Conservation (phyloP, 2,329 filamentous ascomycete species). For the Colletotrichum sidae region DNA sequence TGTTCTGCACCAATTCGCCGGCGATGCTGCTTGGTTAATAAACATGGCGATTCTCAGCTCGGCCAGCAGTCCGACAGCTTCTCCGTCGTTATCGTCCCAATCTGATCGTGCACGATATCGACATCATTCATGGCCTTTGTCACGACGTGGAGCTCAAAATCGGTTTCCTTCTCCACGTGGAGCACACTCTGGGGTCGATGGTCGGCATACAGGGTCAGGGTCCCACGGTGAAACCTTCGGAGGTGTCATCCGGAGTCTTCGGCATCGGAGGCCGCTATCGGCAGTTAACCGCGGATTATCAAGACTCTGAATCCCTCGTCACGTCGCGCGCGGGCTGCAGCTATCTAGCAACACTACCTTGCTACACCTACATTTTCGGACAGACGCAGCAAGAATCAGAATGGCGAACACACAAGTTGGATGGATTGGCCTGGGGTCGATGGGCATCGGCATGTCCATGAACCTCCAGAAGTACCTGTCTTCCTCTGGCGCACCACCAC, state of each 20-base stretch:
- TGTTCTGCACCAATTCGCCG: not conserved
- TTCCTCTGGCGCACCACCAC: constrained; percentile 61
- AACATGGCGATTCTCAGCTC: not conserved
- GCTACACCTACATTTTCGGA: too few species aligned
- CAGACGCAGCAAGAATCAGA: not conserved
- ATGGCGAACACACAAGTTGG: constrained; percentile 24
- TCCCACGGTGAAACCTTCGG: not conserved
- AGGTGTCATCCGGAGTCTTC: constrained; percentile 14
- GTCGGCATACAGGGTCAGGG: not conserved
- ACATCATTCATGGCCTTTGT: not conserved
- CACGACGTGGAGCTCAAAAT: constrained; percentile 25
- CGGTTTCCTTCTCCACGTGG: constrained; percentile 20
- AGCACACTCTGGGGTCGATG: constrained; percentile 23
- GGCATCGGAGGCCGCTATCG: constrained; percentile 21
- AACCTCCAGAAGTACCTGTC: constrained; percentile 63
- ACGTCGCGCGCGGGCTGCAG: too few species aligned
- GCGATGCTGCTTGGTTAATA: constrained; percentile 6
- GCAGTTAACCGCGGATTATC: not conserved
- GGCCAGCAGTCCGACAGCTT: constrained; percentile 12
- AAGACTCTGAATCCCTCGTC: not conserved
- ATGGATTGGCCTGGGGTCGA: constrained; percentile 52
- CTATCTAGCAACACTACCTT: too few species aligned
- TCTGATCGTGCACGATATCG: constrained; percentile 6
- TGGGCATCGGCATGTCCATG: constrained; percentile 52
- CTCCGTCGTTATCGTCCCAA: constrained; percentile 8